These are phyloP conservation scores for Corchorus olitorius DNA, from an alignment of 345 rosid species.

Conservation along the genomic window DNA sequence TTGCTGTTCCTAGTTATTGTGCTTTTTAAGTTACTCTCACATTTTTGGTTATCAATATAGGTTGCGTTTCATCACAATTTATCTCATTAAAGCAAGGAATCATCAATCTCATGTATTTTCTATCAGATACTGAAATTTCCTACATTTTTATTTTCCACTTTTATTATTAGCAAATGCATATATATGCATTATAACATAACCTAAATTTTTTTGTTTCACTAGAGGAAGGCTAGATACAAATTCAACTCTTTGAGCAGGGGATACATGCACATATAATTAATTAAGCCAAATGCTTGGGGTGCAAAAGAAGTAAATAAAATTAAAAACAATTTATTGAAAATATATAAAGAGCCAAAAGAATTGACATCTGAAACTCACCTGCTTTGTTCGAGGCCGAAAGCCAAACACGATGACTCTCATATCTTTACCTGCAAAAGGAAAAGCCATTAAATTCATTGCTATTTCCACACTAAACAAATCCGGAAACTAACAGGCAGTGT, in stretches of 20 bases:
- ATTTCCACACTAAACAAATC: conserved; percentile 4
- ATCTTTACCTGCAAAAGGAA: conserved; percentile 77
- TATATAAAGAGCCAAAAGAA: not conserved
- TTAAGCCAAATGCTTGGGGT: not conserved
- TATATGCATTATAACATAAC: not conserved
- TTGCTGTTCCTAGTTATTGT: too few relatives aligned
- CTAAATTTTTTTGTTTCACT: not conserved
- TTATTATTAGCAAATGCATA: not conserved
- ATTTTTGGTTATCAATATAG: too few relatives aligned
- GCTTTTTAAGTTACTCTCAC: too few relatives aligned
- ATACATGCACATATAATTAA: not conserved
- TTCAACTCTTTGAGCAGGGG: not conserved
- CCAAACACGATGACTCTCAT: conserved; percentile 95
- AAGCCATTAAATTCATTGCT: not conserved
- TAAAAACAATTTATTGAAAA: not conserved
- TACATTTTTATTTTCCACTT: not conserved
- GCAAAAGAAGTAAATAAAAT: not conserved
- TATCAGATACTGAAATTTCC: too few relatives aligned
- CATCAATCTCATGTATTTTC: too few relatives aligned
- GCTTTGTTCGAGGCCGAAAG: conserved; percentile 84
- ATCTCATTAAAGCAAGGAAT: too few relatives aligned
- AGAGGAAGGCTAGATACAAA: not conserved
- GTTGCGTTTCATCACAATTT: too few relatives aligned
- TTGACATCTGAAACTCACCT: conserved; percentile 48
- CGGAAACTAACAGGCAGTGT: not conserved